Percentiles rank a stretch among this genome's conserved stretches.
These are phyloP conservation scores for Coix lacrymajobi DNA, from an alignment of 176 grass and related monocot species.

Conservation along the genomic window DNA sequence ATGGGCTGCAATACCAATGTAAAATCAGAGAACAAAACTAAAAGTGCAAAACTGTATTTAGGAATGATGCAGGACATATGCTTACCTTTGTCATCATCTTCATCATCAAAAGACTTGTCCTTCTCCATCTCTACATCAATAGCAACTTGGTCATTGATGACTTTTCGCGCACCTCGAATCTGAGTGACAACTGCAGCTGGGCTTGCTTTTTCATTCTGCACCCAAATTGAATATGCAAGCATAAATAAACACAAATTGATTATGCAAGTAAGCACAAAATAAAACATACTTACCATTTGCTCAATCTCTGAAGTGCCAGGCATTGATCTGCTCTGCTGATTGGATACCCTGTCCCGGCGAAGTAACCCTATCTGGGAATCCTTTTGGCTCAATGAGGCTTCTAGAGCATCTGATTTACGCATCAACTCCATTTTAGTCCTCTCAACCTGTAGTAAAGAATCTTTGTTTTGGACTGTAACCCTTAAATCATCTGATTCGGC, in stretches of 20 bases:
- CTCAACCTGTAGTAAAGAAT: slow-evolving; percentile 70
- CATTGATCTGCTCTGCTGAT: slow-evolving; percentile 47
- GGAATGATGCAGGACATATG: slow-evolving; percentile 6
- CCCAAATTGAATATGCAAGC: slow-evolving; percentile 15
- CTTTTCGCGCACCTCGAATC: slow-evolving; percentile 70
- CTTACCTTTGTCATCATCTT: slow-evolving; percentile 97
- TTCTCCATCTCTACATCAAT: slow-evolving; percentile 76
- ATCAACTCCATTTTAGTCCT: slow-evolving; percentile 67
- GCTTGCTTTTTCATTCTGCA: slow-evolving; percentile 70
- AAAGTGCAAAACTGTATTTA: slow-evolving; percentile 9
- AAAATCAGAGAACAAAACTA: slow-evolving; percentile 6
- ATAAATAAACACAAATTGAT: no score
- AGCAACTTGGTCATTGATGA: slow-evolving; percentile 80
- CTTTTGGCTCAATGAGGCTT: slow-evolving; percentile 63
- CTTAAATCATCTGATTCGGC: slow-evolving; percentile 67
- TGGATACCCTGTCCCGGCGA: slow-evolving; percentile 38
- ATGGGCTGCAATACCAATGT: slow-evolving; percentile 69
- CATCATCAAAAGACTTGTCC: slow-evolving; percentile 61
- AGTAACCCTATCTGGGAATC: slow-evolving; percentile 57
- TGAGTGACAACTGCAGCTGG: slow-evolving; percentile 59
- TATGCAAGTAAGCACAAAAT: no score
- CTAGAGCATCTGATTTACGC: slow-evolving; percentile 68
- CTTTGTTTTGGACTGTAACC: slow-evolving; percentile 64
- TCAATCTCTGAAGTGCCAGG: slow-evolving; percentile 77
- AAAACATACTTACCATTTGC: slow-evolving; percentile 54